Conservation (phyloP, 2,329 filamentous ascomycete species). For the Diplodia intermedia region DNA sequence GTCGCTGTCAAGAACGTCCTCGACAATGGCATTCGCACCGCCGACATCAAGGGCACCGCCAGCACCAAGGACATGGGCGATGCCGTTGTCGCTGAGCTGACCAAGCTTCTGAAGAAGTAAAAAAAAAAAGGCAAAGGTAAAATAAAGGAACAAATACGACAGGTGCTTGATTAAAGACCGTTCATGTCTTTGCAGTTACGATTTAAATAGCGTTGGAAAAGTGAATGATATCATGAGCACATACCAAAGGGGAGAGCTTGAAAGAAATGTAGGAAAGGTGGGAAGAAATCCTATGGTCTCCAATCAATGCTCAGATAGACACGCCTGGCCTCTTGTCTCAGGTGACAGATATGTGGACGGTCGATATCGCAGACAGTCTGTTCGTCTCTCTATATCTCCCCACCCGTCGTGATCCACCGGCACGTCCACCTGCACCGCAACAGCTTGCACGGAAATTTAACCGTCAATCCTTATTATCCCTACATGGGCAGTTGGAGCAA, state of each 20-base stretch:
- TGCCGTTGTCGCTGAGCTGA: slow-evolving; percentile 76
- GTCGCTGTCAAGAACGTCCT: slow-evolving; percentile 80
- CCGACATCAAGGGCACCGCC: slow-evolving; percentile 80
- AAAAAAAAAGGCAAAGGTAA: neutral
- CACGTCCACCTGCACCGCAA: no score
- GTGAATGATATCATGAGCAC: neutral
- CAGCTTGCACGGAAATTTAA: no score
- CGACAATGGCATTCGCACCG: slow-evolving; percentile 78
- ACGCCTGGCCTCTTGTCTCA: neutral
- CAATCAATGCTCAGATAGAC: neutral
- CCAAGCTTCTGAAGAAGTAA: slow-evolving; percentile 62
- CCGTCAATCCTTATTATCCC: no score
- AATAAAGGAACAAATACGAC: neutral
- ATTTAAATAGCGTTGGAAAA: neutral
- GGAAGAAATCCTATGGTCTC: neutral
- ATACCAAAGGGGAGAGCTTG: neutral
- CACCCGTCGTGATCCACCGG: no score
- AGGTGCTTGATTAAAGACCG: neutral
- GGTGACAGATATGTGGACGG: neutral
- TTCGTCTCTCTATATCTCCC: neutral
- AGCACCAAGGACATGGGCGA: slow-evolving; percentile 83
- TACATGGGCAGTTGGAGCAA: no score
- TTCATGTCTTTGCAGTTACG: neutral
- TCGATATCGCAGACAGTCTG: neutral
- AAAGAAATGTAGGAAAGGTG: neutral